phyloP scores from a whole-genome alignment of 1,284 basidiomycete species.

The Cutaneotrichosporon cyanovorans region DNA sequence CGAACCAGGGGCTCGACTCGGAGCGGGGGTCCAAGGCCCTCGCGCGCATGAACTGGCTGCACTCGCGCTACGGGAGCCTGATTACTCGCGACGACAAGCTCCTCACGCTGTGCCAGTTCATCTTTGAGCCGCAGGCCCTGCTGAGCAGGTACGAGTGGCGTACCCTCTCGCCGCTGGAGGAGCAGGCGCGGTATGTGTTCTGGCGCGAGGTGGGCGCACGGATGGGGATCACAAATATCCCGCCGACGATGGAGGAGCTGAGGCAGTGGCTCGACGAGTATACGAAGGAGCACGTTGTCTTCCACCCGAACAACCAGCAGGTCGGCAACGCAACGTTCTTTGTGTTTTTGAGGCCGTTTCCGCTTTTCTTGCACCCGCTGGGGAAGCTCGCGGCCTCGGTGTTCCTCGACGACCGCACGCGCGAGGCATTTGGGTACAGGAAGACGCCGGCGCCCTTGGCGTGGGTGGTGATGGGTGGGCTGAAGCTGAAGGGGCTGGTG shows the following conservation, averaged over 20 bases:
- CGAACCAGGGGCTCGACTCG: slow-evolving; percentile 5
- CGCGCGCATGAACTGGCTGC: slow-evolving; percentile 16
- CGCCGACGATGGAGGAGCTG: slow-evolving; percentile 6
- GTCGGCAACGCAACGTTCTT: slow-evolving; percentile 10
- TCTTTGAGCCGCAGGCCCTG: slow-evolving; percentile 11
- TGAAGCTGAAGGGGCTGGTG: slow-evolving; percentile 5
- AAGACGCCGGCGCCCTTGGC: neutral
- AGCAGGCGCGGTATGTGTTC: slow-evolving; percentile 13
- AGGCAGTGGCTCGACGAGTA: slow-evolving; percentile 7
- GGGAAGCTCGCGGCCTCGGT: slow-evolving; percentile 1
- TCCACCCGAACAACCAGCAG: slow-evolving; percentile 5
- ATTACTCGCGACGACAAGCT: slow-evolving; percentile 15
- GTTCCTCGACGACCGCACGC: slow-evolving; percentile 12
- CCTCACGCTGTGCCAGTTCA: slow-evolving; percentile 11
- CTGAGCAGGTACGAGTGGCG: slow-evolving; percentile 8
- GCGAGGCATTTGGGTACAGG: slow-evolving; percentile 8
- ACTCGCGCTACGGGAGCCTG: slow-evolving; percentile 10
- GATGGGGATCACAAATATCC: slow-evolving; percentile 14
- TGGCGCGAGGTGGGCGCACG: slow-evolving; percentile 19
- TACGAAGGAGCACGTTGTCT: slow-evolving; percentile 3
- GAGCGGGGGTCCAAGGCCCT: slow-evolving; percentile 11
- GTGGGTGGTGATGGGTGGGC: slow-evolving; percentile 4
- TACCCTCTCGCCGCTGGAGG: slow-evolving; percentile 5
- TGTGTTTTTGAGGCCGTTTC: slow-evolving; percentile 7
- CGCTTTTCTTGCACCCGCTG: neutral